Base-by-base conservation (phyloP, 306 rosid genomes). In the Citrullus amarus region DNA sequence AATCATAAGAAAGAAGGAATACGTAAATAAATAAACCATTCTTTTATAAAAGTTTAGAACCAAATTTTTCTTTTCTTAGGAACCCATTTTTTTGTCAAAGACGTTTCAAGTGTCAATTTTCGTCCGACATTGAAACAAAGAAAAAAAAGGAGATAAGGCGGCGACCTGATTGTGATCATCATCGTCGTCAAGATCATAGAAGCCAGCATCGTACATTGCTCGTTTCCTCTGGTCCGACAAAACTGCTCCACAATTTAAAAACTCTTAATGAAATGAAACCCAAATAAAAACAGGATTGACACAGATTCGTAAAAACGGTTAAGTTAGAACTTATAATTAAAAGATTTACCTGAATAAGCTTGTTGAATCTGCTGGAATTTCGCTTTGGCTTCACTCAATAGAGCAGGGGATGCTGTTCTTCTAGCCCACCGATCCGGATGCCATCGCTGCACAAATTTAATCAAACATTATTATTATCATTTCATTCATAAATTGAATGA, bases 391-490 rank as follows among this genome's bases (percentile, higher is more conserved):
- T 90, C 86, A n/a, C 82, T 85, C 63, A 87, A 32, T 6, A 87
- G 50, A 72, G 90, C 84, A 78, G 98, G 93, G 13, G 66, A 0
- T 0, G 17, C 38, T 17, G 17, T 4, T 22, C 81, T 80, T 77
- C 81, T 82, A 14, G 92, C 82, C 89, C 97, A 91, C 69, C 84
- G 84, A 85, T 93, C 98, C 0, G 98, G 98, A 82, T 91, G 98
- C 95, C 96, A 93, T 78, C 69, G 88, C 93, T 91, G 68, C 68
- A 59, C 6, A 25, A 4, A 59, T 25, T 25, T 25, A 25, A 25
- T 6, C 22, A n/a, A n/a, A 56, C 61, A 56, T 48, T 11, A 48
- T 12, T 12, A 14, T 11, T 11, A 46, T 46, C 11, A 2, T 6
- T 4, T 10, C 15, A 48, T 48, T 48, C 13, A 5, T 16, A 48